These are phyloP conservation scores for Salvia sclarea DNA, from an alignment of 305 asterid species.

Conservation along the genomic window DNA sequence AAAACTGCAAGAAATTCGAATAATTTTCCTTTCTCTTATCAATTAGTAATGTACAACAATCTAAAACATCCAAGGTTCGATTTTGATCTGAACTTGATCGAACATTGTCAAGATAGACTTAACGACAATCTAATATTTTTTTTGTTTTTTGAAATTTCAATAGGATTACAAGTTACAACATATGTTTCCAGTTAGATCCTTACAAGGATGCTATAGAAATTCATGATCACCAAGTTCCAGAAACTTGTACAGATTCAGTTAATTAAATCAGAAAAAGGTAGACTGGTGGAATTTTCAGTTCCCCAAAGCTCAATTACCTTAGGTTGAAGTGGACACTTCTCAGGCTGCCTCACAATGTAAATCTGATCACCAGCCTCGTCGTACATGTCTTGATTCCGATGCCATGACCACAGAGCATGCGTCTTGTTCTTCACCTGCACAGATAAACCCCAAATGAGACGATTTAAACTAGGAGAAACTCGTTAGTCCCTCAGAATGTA, in stretches of 20 bases:
- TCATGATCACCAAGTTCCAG: background rate
- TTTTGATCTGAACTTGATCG: conserved; percentile 19
- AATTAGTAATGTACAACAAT: conserved; percentile 15
- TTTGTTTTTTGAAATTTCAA: background rate
- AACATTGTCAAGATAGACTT: background rate
- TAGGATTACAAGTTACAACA: background rate
- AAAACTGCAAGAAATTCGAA: background rate
- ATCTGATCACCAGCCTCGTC: conserved; percentile 69
- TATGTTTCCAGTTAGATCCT: background rate
- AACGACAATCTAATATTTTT: background rate
- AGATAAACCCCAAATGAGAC: background rate
- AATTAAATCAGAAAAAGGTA: background rate
- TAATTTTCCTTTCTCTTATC: background rate
- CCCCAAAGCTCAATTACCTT: conserved; percentile 49
- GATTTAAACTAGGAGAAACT: background rate
- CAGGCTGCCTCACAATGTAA: conserved; percentile 79
- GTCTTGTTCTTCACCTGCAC: conserved; percentile 81
- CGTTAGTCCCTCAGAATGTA: background rate
- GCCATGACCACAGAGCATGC: conserved; percentile 95
- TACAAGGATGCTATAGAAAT: background rate
- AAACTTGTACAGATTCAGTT: background rate
- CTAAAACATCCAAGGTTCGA: background rate
- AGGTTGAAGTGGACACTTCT: conserved; percentile 52
- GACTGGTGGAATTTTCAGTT: conserved; percentile 3
- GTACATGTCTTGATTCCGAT: conserved; percentile 87